Evolutionary conservation across 148 eudicot species (phyloP).

Genomic region (Persicaria maculosa): DNA sequence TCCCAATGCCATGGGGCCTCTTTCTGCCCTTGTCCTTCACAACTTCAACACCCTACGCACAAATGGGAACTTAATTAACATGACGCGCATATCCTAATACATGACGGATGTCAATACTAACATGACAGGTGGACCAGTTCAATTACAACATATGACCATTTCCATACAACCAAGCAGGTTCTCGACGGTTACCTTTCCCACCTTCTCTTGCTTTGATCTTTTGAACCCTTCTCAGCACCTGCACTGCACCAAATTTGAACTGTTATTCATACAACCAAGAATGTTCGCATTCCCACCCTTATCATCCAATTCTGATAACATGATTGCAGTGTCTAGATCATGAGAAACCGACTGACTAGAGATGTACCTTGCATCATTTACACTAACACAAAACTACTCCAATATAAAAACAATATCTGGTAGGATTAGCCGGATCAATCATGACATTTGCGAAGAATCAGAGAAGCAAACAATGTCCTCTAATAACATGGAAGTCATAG

Average conservation of each 20-base stretch:
- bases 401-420: background rate
- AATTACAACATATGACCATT: too few species aligned
- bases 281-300: background rate
- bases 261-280: background rate
- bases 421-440: too few species aligned
- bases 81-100: too few species aligned
- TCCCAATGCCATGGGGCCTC: too few species aligned
- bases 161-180: too few species aligned
- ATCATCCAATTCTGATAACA: background rate
- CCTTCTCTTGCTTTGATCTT: constrained; percentile 66
- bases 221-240: constrained; percentile 96
- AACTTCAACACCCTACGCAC: too few species aligned
- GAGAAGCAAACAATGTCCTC: background rate
- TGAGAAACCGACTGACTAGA: background rate
- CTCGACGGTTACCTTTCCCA: constrained; percentile 78
- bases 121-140: too few species aligned
- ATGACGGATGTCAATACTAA: too few species aligned
- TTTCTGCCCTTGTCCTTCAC: too few species aligned
- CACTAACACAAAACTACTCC: background rate
- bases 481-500: background rate
- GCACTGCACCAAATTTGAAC: background rate
- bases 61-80: too few species aligned
- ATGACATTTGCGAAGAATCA: background rate
- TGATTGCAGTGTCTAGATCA: background rate
- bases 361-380: background rate